Evolutionary conservation across 345 rosid genomes (phyloP).

Genomic region (Brassica juncea): DNA sequence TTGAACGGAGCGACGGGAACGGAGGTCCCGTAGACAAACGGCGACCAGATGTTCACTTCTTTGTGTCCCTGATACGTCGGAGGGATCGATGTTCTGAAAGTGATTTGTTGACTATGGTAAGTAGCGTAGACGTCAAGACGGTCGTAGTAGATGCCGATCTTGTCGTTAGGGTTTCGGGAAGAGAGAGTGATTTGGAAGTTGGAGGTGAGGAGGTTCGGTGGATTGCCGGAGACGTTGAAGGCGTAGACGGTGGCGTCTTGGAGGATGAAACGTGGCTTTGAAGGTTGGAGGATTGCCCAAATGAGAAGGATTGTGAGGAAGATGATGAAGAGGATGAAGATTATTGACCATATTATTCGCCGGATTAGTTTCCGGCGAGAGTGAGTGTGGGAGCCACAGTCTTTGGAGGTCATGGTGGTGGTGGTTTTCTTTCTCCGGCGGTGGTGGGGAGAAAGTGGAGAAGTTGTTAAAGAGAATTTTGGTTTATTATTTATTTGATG

Average conservation of each 20-base stretch:
- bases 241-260: slow-evolving; percentile 88
- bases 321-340: slow-evolving; percentile 55
- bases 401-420: slow-evolving; percentile 51
- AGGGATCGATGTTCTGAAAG: slow-evolving; percentile 56
- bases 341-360: slow-evolving; percentile 45
- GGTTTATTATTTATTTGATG: background rate
- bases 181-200: slow-evolving; percentile 78
- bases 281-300: slow-evolving; percentile 89
- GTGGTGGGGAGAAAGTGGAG: slow-evolving; percentile 24
- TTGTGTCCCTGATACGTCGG: slow-evolving; percentile 59
- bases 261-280: slow-evolving; percentile 78
- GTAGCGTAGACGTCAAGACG: slow-evolving; percentile 67
- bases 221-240: slow-evolving; percentile 66
- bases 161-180: slow-evolving; percentile 78
- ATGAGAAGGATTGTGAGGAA: slow-evolving; percentile 59
- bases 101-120: slow-evolving; percentile 81
- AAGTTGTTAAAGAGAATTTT: slow-evolving; percentile 20
- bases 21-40: slow-evolving; percentile 55
- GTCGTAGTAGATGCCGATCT: slow-evolving; percentile 85
- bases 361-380: slow-evolving; percentile 39
- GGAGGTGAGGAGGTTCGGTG: slow-evolving; percentile 72
- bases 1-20: slow-evolving; percentile 86
- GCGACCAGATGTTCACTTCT: slow-evolving; percentile 80
- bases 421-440: slow-evolving; percentile 5
- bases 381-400: slow-evolving; percentile 49